Base-by-base conservation (phyloP, 768 basidiomycete species). In the Leccinum disarticulatum region DNA sequence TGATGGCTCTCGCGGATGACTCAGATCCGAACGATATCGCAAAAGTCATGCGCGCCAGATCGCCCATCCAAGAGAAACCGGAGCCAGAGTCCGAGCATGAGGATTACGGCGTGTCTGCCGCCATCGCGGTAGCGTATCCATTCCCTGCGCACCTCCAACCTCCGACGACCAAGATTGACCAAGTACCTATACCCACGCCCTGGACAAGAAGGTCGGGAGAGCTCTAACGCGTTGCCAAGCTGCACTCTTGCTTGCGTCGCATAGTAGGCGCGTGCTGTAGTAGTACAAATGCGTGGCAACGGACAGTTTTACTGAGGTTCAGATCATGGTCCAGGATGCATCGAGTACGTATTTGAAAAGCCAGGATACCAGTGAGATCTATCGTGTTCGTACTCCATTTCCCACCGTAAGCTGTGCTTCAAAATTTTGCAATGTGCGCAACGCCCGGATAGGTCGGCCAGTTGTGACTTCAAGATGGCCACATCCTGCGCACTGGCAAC, bases 1-100 rank as follows among this genome's bases (percentile, higher is more conserved):
- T 73, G 36, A 65, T 61, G 56, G 72, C 72, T 9, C 70, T 73
- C 36, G 59, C 57, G 19, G 73, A 73, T 5, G 72, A 73, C 50
- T 64, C 28, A 49, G 73, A 74, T 36, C 68, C 41, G 4, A 72
- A 75, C 6, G 68, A 70, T 31, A n/a, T 66, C n/a, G 55, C 51
- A n/a, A 71, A 63, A 53, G 43, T 48, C 17, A 66, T 56, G 51
- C 68, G 65, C 28, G 31, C 52, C 53, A 64, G 58, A 50, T 59
- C 61, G 6, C 62, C 69, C n/a, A 64, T 70, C 25, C 58, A 62
- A 27, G 71, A 70, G 58, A 64, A 66, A 30, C 58, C 61, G 1
- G 66, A 70, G 52, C 59, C 54, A n/a, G 68, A 70, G 36, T 68
- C 70, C 35, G 70, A 72, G 38, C 25, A 62, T 8, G 71, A 73